These are phyloP conservation scores for Obba rivulosa DNA, from an alignment of 768 basidiomycete genomes.

Conservation along the genomic window DNA sequence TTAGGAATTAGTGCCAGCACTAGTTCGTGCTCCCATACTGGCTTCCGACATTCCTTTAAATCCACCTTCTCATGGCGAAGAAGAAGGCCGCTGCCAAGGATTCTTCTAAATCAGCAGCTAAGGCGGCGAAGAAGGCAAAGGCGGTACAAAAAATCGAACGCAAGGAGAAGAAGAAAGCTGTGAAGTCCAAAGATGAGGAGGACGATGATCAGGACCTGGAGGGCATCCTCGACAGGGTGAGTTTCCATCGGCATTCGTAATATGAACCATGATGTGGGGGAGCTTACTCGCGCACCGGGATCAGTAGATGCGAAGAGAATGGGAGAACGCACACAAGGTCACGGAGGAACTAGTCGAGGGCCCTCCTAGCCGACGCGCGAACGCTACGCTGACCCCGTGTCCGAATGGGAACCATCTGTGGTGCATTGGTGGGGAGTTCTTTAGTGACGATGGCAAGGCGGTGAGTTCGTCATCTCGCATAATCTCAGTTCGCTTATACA, in stretches of 20 bases:
- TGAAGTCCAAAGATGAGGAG: conserved; percentile 47
- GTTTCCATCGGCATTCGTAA: conserved; percentile 2
- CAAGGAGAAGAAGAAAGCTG: conserved; percentile 60
- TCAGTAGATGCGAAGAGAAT: conserved; percentile 74
- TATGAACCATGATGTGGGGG: no score
- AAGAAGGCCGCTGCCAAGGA: conserved; percentile 46
- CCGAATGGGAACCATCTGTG: conserved; percentile 79
- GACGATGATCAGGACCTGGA: conserved; percentile 79
- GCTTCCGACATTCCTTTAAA: no score
- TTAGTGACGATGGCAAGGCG: conserved; percentile 79
- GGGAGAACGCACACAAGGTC: conserved; percentile 79
- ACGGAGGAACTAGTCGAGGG: conserved; percentile 81
- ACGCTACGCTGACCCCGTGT: conserved; percentile 76
- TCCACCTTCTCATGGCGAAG: no score
- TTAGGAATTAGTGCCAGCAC: no score
- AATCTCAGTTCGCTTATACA: not conserved
- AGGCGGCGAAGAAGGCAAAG: conserved; percentile 64
- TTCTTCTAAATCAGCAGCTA: conserved; percentile 35
- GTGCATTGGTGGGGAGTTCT: conserved; percentile 85
- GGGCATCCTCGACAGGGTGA: conserved; percentile 74
- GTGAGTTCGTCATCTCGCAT: conserved; percentile 32
- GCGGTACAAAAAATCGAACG: conserved; percentile 61
- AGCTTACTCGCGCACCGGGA: not conserved
- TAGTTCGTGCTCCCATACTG: no score
- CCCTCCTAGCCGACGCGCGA: conserved; percentile 78